These are phyloP conservation scores for Breviolum minutum DNA, from an alignment of 73 alveolate species.

Conservation along the genomic window DNA sequence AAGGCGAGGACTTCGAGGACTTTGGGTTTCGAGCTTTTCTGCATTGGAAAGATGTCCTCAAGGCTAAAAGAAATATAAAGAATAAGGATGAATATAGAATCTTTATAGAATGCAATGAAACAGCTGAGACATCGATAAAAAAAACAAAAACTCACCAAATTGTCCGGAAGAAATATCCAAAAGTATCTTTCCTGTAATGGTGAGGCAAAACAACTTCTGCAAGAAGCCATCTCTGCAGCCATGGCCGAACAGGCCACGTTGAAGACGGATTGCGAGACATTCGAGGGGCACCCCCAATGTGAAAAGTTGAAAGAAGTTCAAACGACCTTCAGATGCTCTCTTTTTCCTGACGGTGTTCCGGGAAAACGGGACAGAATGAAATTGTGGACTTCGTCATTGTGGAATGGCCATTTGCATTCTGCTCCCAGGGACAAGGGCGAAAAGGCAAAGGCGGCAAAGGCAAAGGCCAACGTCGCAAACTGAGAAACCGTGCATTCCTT, in stretches of 20 bases:
- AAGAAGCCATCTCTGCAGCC: constrained; percentile 8
- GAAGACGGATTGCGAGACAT: not conserved
- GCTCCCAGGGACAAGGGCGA: constrained; percentile 30
- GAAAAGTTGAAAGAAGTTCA: not conserved
- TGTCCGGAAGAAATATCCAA: not conserved
- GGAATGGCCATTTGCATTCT: not conserved
- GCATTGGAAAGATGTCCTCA: not conserved
- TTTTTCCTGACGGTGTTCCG: not conserved
- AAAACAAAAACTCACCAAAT: no score
- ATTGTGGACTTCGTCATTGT: not conserved
- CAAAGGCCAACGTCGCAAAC: not conserved
- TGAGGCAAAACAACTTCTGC: constrained; percentile 48
- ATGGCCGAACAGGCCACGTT: not conserved
- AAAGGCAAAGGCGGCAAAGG: constrained; percentile 54
- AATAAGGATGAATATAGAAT: no score
- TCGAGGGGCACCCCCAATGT: not conserved
- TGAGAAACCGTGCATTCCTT: not conserved
- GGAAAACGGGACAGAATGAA: not conserved
- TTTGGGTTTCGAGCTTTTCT: not conserved
- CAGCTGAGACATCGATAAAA: not conserved
- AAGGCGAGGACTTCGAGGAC: constrained; percentile 1
- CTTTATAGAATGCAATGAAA: not conserved
- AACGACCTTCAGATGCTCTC: not conserved
- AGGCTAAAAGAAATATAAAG: no score
- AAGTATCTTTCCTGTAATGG: not conserved